Percentiles rank a stretch among this genome's conserved stretches.
Conservation (phyloP, 2,329 filamentous ascomycete species). For the Penicillium sp. region DNA sequence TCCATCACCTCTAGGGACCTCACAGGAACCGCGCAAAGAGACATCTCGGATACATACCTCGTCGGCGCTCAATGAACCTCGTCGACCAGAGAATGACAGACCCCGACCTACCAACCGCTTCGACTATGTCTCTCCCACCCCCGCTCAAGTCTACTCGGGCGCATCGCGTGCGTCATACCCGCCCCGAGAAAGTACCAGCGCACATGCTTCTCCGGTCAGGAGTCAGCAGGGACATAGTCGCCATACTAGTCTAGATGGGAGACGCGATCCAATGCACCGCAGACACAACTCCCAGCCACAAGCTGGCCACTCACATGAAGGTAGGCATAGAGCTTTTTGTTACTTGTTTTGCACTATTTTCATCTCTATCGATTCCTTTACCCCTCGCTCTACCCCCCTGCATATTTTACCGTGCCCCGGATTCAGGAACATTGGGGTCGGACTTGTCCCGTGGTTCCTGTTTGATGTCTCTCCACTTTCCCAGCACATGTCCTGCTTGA, state of each 20-base stretch:
- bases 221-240: constrained; percentile 17
- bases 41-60: constrained; percentile 15
- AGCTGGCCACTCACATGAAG: constrained; percentile 11
- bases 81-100: constrained; percentile 20
- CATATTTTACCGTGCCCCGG: constrained; percentile 17
- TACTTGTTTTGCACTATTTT: neutral
- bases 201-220: constrained; percentile 16
- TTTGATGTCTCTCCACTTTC: constrained; percentile 12
- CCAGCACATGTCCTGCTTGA: neutral
- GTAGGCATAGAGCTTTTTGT: constrained; percentile 8
- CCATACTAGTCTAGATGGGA: constrained; percentile 18
- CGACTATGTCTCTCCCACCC: constrained; percentile 10
- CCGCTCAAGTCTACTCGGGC: constrained; percentile 13
- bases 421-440: constrained; percentile 22
- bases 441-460: constrained; percentile 22
- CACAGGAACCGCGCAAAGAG: constrained; percentile 32
- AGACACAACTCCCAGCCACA: constrained; percentile 24
- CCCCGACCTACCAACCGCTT: constrained; percentile 14
- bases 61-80: constrained; percentile 14
- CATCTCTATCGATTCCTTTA: neutral
- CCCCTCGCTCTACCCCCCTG: constrained; percentile 1
- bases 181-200: constrained; percentile 17
- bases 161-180: constrained; percentile 16
- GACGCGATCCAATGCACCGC: constrained; percentile 17
- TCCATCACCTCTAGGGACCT: constrained; percentile 30